Conservation (phyloP, 2,329 filamentous ascomycete species). For the Paraphaeosphaeria minitans region DNA sequence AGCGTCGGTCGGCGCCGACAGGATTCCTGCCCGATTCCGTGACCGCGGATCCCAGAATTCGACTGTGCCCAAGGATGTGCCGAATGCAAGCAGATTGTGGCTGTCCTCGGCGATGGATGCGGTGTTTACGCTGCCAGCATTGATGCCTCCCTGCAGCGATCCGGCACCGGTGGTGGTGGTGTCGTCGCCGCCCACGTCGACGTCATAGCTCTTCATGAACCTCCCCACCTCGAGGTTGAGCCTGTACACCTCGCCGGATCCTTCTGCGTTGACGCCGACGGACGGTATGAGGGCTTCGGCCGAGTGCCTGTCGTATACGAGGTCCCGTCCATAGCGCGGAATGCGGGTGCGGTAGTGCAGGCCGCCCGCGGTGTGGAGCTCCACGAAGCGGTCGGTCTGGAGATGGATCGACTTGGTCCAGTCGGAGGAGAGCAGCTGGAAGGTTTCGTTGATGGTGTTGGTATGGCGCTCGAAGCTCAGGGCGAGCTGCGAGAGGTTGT, state of each 20-base stretch:
- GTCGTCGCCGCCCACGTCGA: conserved; percentile 88
- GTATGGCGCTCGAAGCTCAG: conserved; percentile 95
- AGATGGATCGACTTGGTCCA: conserved; percentile 95
- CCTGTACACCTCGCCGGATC: conserved; percentile 88
- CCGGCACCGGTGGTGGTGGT: conserved; percentile 67
- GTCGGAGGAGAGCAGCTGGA: conserved; percentile 84
- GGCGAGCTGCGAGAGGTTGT: conserved; percentile 89
- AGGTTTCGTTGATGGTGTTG: conserved; percentile 87
- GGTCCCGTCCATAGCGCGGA: conserved; percentile 87
- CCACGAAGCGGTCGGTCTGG: conserved; percentile 86
- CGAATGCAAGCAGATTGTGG: conserved; percentile 90
- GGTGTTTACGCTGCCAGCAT: conserved; percentile 83
- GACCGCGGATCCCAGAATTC: conserved; percentile 96
- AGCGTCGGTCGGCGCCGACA: conserved; percentile 60
- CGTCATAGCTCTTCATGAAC: conserved; percentile 92
- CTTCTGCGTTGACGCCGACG: conserved; percentile 84
- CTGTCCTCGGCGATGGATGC: conserved; percentile 85
- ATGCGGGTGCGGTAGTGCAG: conserved; percentile 89
- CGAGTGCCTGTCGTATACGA: conserved; percentile 80
- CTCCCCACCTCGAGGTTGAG: conserved; percentile 89
- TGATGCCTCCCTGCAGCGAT: conserved; percentile 83
- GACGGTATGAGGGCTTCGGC: conserved; percentile 87
- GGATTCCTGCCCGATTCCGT: conserved; percentile 76
- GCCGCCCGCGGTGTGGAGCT: conserved; percentile 89
- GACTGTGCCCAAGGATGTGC: conserved; percentile 91